phyloP scores from a whole-genome alignment of 2,329 filamentous ascomycete species.

The Tolypocladium pustulatum region DNA sequence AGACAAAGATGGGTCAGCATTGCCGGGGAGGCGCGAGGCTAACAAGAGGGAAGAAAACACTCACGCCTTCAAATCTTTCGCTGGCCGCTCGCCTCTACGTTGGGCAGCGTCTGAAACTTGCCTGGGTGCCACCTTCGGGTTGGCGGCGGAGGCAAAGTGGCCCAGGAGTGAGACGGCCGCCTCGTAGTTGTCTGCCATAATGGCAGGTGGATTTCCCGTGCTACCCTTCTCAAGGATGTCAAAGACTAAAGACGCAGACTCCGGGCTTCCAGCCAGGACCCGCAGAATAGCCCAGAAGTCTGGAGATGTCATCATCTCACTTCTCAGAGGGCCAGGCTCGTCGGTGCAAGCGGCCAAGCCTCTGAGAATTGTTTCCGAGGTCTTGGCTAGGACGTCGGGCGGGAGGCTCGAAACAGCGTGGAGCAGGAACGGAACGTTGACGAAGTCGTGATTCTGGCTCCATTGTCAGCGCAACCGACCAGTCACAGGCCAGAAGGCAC shows the following conservation, averaged over 20 bases:
- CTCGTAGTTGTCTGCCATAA: constrained; percentile 94
- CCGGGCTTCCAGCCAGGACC: constrained; percentile 56
- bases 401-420: constrained; percentile 86
- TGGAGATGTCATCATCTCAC: constrained; percentile 89
- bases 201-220: constrained; percentile 62
- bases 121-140: constrained; percentile 59
- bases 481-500: not conserved
- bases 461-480: constrained; percentile 9
- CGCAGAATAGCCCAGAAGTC: constrained; percentile 94
- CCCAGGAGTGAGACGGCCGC: constrained; percentile 75
- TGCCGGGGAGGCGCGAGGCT: not conserved
- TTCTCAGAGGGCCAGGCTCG: constrained; percentile 66
- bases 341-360: constrained; percentile 74
- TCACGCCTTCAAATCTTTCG: constrained; percentile 16
- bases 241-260: constrained; percentile 71
- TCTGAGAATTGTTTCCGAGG: constrained; percentile 64
- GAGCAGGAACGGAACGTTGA: constrained; percentile 82
- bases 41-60: not conserved
- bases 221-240: constrained; percentile 74
- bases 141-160: constrained; percentile 78
- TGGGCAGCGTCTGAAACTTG: constrained; percentile 50
- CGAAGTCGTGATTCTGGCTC: constrained; percentile 70
- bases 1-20: not conserved
- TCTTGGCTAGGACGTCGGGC: constrained; percentile 64
- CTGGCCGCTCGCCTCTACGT: constrained; percentile 19